These are phyloP conservation scores for Mucuna pruriens DNA, from an alignment of 306 rosid species.

Conservation along the genomic window DNA sequence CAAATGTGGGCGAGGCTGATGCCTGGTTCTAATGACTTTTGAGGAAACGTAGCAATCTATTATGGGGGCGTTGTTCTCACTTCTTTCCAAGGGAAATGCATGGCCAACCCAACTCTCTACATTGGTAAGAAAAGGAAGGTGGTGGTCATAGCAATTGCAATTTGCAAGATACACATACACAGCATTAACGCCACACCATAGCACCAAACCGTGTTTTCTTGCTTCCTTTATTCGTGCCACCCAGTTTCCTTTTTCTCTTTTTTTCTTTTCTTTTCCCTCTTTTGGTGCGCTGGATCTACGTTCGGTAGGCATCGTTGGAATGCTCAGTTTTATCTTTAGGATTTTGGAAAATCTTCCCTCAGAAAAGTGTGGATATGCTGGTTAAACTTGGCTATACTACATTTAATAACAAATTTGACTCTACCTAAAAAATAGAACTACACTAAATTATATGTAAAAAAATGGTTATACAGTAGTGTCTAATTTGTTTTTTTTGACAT, in stretches of 20 bases:
- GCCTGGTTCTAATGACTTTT: conserved; percentile 21
- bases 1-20: conserved; percentile 20
- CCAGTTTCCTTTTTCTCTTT: background rate
- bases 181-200: background rate
- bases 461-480: no score
- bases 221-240: conserved; percentile 25
- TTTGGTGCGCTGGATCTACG: conserved; percentile 16
- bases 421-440: no score
- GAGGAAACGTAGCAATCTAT: conserved; percentile 38
- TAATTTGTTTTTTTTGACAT: no score
- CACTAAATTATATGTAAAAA: no score
- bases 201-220: background rate
- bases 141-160: conserved; percentile 6
- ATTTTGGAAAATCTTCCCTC: conserved; percentile 24
- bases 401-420: background rate
- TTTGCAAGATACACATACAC: conserved; percentile 7
- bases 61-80: conserved; percentile 3
- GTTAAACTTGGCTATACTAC: background rate
- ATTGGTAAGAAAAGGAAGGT: conserved; percentile 15
- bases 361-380: background rate
- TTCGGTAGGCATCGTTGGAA: background rate
- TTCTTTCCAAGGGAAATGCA: conserved; percentile 5
- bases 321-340: conserved; percentile 14
- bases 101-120: conserved; percentile 26
- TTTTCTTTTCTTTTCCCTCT: background rate